Base-by-base conservation (phyloP, 768 basidiomycete species). In the Suillus weaverae region DNA sequence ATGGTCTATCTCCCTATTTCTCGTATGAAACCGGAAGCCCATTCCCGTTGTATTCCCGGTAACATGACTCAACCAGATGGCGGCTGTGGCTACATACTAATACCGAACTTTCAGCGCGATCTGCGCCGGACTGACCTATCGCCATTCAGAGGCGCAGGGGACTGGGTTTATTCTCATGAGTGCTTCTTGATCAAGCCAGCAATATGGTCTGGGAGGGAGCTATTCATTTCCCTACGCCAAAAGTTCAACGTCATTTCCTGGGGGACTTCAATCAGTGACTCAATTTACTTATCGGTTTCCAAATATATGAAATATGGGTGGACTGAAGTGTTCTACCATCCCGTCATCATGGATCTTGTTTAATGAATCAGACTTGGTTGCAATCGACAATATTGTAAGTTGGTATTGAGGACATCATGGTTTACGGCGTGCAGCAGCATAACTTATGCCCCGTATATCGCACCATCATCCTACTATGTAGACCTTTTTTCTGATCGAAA, bases 311-410 rank as follows among this genome's bases (percentile, higher is more conserved):
- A 44, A 63, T 80, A n/a, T 73, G 66, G 9, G 46, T 79, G 43
- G 65, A 77, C 57, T 38, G 71, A 77, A 26, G 74, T 78, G 32
- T 69, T 75, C 51, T n/a, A 73, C 5, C 74, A 81, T n/a, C 61
- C 64, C 11, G 20, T 30, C 3, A 59, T 76, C 8, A 54, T 39
- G 9, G 66, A 61, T 16, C 53, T 71, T 59, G 43, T n/a, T 16
- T 35, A 46, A 33, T 65, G 22, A 10, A 60, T 65, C 32, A 35
- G 71, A 74, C n/a, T 65, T 75, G 35, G 26, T 71, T 22, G 53
- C 73, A n/a, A 64, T 73, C 8, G 64, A 66, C 55, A 77, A 75
- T 59, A n/a, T n/a, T n/a, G 74, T 69, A 33, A 64, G 62, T 68
- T 13, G 20, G n/a, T 55, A n/a, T n/a, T 8, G n/a, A 35, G 13